Conservation (phyloP, 768 basidiomycete genomes). For the Bullera alba region DNA sequence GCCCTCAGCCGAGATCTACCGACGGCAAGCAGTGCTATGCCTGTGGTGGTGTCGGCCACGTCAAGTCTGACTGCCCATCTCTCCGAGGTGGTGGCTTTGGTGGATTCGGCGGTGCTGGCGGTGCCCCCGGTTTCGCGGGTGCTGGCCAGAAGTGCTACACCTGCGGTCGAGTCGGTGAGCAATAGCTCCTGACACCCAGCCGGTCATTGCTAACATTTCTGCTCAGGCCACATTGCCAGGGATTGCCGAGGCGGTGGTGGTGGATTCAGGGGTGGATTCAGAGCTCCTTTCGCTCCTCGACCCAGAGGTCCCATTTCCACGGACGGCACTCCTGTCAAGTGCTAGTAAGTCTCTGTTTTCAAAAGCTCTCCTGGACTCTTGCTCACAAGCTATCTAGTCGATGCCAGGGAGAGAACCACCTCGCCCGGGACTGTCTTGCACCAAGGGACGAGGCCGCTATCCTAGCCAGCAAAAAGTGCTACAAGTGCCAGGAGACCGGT, state of each 20-base stretch:
- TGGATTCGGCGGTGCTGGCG: conserved; percentile 5
- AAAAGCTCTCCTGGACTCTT: not conserved
- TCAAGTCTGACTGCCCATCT: conserved; percentile 40
- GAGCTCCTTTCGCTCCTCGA: conserved; percentile 11
- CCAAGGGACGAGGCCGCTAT: conserved; percentile 29
- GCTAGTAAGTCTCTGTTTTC: conserved; percentile 30
- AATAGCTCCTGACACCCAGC: not conserved
- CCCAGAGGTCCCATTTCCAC: conserved; percentile 23
- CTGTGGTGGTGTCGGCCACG: conserved; percentile 70
- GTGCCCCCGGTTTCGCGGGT: conserved; percentile 3
- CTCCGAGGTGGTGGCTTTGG: conserved; percentile 13
- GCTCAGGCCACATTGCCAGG: conserved; percentile 22
- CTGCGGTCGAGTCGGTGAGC: conserved; percentile 81
- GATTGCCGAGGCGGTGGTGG: conserved; percentile 18
- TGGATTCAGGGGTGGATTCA: conserved; percentile 8
- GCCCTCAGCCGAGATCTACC: conserved; percentile 73
- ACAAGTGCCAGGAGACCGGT: conserved; percentile 40
- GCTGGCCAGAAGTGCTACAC: conserved; percentile 71
- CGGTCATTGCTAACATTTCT: not conserved
- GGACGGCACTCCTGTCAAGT: conserved; percentile 42
- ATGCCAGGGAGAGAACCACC: conserved; percentile 43
- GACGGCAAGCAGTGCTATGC: conserved; percentile 87
- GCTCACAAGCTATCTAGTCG: conserved; percentile 20
- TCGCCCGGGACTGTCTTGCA: conserved; percentile 41
- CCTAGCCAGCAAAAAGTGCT: conserved; percentile 36